A percentile compares a stretch with the other conserved stretches of the same genome.
These are phyloP conservation scores for Phytopythium vexans DNA, from an alignment of 352 stramenopile genomes.

Conservation along the genomic window DNA sequence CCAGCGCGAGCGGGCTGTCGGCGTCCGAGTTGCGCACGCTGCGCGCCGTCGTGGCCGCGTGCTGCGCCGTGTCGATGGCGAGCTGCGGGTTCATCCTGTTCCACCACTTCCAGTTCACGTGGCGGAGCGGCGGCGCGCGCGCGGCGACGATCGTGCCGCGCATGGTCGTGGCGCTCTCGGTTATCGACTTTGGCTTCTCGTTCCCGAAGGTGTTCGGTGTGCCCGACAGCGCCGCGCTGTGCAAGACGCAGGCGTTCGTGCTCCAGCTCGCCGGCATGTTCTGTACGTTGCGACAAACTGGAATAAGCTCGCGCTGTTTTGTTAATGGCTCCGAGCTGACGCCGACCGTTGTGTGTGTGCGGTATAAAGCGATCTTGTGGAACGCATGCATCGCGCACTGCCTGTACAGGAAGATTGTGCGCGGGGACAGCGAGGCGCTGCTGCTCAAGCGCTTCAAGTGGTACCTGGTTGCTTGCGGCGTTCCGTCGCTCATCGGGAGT, in stretches of 20 bases:
- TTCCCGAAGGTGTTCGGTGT: conserved; percentile 53
- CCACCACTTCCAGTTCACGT: conserved; percentile 33
- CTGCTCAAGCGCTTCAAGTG: conserved; percentile 58
- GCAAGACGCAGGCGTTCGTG: conserved; percentile 51
- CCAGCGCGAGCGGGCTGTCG: conserved; percentile 15
- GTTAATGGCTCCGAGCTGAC: not conserved
- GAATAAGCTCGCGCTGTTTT: not conserved
- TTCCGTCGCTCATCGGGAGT: conserved; percentile 36
- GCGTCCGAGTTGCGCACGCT: conserved; percentile 20
- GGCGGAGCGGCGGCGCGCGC: conserved; percentile 7
- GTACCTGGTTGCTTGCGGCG: conserved; percentile 47
- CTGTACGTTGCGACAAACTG: conserved; percentile 20
- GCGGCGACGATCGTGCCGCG: conserved; percentile 53
- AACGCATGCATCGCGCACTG: conserved; percentile 70
- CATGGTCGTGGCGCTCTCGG: conserved; percentile 71
- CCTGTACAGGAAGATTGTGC: conserved; percentile 67
- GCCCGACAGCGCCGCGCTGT: conserved; percentile 17
- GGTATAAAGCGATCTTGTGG: conserved; percentile 47
- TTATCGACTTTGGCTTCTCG: conserved; percentile 47
- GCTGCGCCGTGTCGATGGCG: conserved; percentile 37
- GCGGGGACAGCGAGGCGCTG: conserved; percentile 56
- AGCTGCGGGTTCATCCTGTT: conserved; percentile 48
- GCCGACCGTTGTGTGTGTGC: not conserved
- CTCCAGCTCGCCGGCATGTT: conserved; percentile 53
- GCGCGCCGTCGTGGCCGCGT: conserved; percentile 31